Percentiles rank a stretch among this genome's conserved stretches.
These are phyloP conservation scores for Xylaria sp. DNA, from an alignment of 2,329 filamentous ascomycete genomes.

Conservation along the genomic window DNA sequence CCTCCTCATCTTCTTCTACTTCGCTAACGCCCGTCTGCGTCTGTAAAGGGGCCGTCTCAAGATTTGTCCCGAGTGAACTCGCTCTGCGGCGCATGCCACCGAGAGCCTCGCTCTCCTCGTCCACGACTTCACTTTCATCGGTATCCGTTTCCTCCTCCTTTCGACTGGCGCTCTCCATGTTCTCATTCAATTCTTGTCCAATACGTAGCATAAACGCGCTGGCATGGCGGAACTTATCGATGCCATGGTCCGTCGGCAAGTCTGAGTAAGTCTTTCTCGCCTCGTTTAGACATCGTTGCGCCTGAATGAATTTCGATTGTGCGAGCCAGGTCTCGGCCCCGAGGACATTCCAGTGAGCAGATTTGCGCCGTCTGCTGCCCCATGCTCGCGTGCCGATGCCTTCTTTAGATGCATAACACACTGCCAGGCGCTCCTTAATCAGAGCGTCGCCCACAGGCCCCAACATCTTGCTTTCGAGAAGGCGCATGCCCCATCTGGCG, in stretches of 20 bases:
- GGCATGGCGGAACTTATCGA: constrained; percentile 63
- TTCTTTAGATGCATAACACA: constrained; percentile 81
- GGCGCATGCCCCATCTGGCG: constrained; percentile 82
- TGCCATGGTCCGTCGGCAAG: constrained; percentile 62
- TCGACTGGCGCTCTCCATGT: constrained; percentile 55
- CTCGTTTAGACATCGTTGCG: constrained; percentile 79
- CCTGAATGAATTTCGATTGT: constrained; percentile 80
- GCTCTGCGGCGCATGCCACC: constrained; percentile 64
- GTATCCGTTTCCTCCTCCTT: constrained; percentile 34
- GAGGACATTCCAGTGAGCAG: constrained; percentile 87
- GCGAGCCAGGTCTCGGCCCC: constrained; percentile 86
- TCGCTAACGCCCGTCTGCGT: constrained; percentile 38
- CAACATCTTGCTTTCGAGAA: constrained; percentile 81
- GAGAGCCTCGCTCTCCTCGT: constrained; percentile 65
- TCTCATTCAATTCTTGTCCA: constrained; percentile 61
- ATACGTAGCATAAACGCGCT: constrained; percentile 64
- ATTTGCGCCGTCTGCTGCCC: constrained; percentile 82
- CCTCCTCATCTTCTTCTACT: constrained; percentile 10
- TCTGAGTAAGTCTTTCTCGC: constrained; percentile 68
- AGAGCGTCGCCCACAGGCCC: constrained; percentile 83
- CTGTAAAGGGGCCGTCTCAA: constrained; percentile 64
- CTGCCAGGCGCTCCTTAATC: constrained; percentile 84
- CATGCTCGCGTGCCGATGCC: constrained; percentile 73
- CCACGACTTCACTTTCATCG: constrained; percentile 53
- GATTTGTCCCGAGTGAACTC: constrained; percentile 61